Evolutionary conservation across 345 rosid species (phyloP), one percentile per base, ranked within the genome.

Genomic region (Brassica nigra): DNA sequence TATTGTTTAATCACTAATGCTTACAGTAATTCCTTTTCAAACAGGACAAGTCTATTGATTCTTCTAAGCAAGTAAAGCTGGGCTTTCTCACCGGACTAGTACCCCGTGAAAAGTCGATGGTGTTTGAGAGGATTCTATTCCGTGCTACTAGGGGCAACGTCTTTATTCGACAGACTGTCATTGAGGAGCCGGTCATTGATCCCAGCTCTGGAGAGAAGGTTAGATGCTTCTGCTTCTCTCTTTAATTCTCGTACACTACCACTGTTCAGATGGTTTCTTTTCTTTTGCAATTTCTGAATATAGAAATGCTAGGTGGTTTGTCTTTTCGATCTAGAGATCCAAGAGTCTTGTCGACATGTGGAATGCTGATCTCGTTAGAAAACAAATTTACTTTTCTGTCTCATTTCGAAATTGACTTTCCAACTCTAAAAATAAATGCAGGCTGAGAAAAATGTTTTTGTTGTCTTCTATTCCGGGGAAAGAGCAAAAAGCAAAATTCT

Each of bases 131-230:
- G 86, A 95, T 93, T 77, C 81, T 95, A 64, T 93, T 93, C 81
- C 97, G 97, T 78, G 99, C 99, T 66, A 95, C 99, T 69, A 89
- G 98, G 89, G 99, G 97, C 18, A 93, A 93, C 82, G 90, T 93
- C 61, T 87, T 80, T 69, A 74, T 88, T 69, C 89, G 88, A 76
- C 97, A 90, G 82, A 80, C 85, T 78, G 87, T 80, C 11, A 66
- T 89, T 52, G 95, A 93, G 75, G 94, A 88, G 39, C 86, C 97
- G 37, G 91, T 93, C 69, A 81, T 68, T 8, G 98, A 93, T 82
- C 98, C 97, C 82, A 81, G 78, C 79, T 88, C 97, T 55, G 97
- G 98, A 71, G 93, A 88, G 81, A 91, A 95, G 99, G 99, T 91
- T 73, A 82, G 70, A 18, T 76, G 30, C 49, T 59, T 67, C 63